Evolutionary conservation across 768 basidiomycete genomes (phyloP).

Genomic region (Exidia glandulosa): DNA sequence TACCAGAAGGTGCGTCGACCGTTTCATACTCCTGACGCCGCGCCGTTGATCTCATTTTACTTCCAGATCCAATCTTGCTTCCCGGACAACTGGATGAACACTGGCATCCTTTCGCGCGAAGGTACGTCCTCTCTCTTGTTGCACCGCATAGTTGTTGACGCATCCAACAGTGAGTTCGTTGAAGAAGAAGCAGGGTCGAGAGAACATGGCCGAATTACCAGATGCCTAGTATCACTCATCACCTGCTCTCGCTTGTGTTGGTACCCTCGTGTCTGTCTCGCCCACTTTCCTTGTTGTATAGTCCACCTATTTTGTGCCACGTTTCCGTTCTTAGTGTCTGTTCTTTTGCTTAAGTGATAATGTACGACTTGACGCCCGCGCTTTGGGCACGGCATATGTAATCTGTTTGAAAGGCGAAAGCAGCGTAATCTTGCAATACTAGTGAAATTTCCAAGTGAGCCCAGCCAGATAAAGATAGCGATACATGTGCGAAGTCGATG

Average conservation of each 20-base stretch:
- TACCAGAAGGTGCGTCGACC: constrained; percentile 63
- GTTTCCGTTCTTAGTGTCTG: too few relatives aligned
- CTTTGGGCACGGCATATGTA: too few relatives aligned
- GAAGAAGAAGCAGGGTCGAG: constrained; percentile 4
- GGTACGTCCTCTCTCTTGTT: constrained; percentile 33
- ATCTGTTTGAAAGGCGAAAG: too few relatives aligned
- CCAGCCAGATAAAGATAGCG: background rate
- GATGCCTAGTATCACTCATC: too few relatives aligned
- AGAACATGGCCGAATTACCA: background rate
- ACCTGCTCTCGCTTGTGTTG: too few relatives aligned
- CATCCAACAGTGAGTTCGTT: constrained; percentile 6
- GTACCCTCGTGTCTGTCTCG: too few relatives aligned
- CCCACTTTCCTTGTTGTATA: too few relatives aligned
- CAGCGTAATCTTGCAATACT: too few relatives aligned
- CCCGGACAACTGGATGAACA: constrained; percentile 77
- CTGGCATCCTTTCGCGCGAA: constrained; percentile 79
- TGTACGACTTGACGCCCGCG: too few relatives aligned
- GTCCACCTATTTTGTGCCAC: too few relatives aligned
- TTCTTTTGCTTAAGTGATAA: too few relatives aligned
- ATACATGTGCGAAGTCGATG: background rate
- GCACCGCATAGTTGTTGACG: background rate
- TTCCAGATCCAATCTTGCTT: constrained; percentile 67
- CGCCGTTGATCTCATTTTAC: background rate
- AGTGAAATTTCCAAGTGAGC: too few relatives aligned
- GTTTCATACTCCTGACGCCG: background rate